These are phyloP conservation scores for Mycena olivaceomarginata DNA, from an alignment of 768 basidiomycete genomes.

Conservation along the genomic window DNA sequence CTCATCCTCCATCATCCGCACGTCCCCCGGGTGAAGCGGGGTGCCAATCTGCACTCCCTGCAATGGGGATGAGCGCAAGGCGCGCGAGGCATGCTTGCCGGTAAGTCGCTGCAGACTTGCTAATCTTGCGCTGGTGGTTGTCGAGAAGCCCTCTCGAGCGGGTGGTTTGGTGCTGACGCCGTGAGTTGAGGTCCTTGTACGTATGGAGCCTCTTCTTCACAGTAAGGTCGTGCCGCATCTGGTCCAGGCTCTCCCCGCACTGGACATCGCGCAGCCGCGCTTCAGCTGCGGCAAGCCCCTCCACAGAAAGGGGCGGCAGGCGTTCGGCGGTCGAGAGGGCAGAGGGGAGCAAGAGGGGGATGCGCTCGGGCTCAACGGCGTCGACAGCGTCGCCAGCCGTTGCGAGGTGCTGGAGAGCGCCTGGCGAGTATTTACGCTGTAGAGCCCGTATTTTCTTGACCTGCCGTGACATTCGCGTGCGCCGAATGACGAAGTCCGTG, in stretches of 20 bases:
- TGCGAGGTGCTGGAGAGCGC: not conserved
- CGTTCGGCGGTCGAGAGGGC: not conserved
- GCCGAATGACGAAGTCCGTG: not conserved
- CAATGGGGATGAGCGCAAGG: not conserved
- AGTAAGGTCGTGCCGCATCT: not conserved
- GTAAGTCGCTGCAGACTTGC: not conserved
- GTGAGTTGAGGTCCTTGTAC: not conserved
- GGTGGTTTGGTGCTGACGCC: not conserved
- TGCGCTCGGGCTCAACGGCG: not conserved
- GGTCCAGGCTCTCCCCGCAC: constrained; percentile 1
- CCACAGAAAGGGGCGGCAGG: not conserved
- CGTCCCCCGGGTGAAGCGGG: not conserved
- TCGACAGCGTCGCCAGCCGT: not conserved
- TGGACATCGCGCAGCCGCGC: not conserved
- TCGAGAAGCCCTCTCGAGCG: not conserved
- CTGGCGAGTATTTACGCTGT: not conserved
- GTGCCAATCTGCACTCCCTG: not conserved
- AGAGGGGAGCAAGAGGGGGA: not conserved
- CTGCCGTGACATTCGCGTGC: not conserved
- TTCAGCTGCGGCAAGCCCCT: not conserved
- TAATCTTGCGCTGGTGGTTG: not conserved
- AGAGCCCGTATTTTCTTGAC: not conserved
- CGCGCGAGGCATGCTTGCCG: not conserved
- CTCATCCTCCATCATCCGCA: not conserved
- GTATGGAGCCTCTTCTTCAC: not conserved